phyloP scores from a whole-genome alignment of 2,329 filamentous ascomycete species.

The Scedosporium boydii region DNA sequence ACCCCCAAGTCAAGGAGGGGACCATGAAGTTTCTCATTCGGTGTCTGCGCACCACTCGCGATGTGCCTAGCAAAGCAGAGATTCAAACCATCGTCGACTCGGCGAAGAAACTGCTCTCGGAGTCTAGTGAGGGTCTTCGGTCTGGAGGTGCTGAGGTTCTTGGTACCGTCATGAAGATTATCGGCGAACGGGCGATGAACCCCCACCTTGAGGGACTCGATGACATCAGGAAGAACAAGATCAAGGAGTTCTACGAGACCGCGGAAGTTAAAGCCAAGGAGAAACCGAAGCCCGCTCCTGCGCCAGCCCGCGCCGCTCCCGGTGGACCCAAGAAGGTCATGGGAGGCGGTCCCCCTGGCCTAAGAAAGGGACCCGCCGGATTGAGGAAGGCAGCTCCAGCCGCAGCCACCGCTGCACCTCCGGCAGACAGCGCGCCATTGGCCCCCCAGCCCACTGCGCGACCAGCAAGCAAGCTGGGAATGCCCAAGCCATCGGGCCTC shows the following conservation, averaged over 20 bases:
- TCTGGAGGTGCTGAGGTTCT: constrained; percentile 86
- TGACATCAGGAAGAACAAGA: constrained; percentile 89
- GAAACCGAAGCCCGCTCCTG: constrained; percentile 74
- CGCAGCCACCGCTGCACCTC: constrained; percentile 25
- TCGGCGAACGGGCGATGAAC: constrained; percentile 92
- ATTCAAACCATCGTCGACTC: constrained; percentile 78
- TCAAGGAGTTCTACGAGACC: constrained; percentile 81
- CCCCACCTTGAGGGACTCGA: constrained; percentile 85
- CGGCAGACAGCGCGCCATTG: constrained; percentile 41
- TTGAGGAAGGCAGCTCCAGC: constrained; percentile 35
- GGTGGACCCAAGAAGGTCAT: constrained; percentile 36
- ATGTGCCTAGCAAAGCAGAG: constrained; percentile 77
- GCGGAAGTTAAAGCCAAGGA: constrained; percentile 38
- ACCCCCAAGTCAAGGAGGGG: constrained; percentile 94
- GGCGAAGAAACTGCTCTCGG: constrained; percentile 79
- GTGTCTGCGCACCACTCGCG: constrained; percentile 71
- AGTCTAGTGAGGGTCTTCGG: constrained; percentile 77
- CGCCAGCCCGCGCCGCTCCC: constrained; percentile 42
- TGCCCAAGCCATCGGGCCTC: constrained; percentile 41
- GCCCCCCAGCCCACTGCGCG: constrained; percentile 50
- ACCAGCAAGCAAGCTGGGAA: constrained; percentile 42
- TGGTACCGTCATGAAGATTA: constrained; percentile 96
- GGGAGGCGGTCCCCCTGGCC: constrained; percentile 25
- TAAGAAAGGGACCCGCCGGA: constrained; percentile 25
- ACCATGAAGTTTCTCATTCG: constrained; percentile 90